Conservation (phyloP, 495 filamentous ascomycete genomes). For the Penicillium psychrofluorescens region DNA sequence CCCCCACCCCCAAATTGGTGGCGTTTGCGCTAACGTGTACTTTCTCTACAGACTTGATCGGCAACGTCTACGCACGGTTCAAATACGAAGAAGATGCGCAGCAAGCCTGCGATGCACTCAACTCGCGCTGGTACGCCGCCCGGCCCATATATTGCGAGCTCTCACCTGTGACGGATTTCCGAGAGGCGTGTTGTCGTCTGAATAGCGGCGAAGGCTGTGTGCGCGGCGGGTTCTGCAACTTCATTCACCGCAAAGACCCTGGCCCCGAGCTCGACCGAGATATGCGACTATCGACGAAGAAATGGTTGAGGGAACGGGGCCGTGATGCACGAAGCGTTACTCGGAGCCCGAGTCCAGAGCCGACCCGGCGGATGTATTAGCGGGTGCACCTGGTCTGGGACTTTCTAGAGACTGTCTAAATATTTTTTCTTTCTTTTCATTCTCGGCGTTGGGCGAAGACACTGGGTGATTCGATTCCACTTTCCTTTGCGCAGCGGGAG, state of each 20-base stretch:
- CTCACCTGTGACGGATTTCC: conserved; percentile 93
- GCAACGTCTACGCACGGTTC: conserved; percentile 99
- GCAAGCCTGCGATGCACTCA: conserved; percentile 85
- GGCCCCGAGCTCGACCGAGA: conserved; percentile 81
- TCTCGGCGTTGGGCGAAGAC: conserved; percentile 26
- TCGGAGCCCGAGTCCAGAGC: conserved; percentile 70
- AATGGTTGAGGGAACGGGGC: conserved; percentile 85
- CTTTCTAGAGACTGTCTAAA: not conserved
- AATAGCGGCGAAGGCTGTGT: conserved; percentile 96
- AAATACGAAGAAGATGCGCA: conserved; percentile 99
- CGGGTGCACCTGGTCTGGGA: conserved; percentile 3
- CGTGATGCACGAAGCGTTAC: conserved; percentile 76
- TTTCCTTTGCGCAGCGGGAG: conserved; percentile 13
- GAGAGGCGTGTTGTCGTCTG: conserved; percentile 92
- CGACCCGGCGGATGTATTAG: conserved; percentile 61
- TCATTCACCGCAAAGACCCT: conserved; percentile 96
- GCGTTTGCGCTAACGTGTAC: conserved; percentile 11
- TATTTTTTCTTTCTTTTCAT: conserved; percentile 12
- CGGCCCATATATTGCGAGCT: conserved; percentile 97
- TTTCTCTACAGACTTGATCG: conserved; percentile 67
- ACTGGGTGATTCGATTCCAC: conserved; percentile 11
- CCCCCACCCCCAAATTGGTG: not conserved
- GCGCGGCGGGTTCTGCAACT: conserved; percentile 95
- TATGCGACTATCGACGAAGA: conserved; percentile 80
- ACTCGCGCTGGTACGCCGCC: conserved; percentile 93